Conservation (phyloP, 2,329 filamentous ascomycete species). For the Phialophora verrucosa region DNA sequence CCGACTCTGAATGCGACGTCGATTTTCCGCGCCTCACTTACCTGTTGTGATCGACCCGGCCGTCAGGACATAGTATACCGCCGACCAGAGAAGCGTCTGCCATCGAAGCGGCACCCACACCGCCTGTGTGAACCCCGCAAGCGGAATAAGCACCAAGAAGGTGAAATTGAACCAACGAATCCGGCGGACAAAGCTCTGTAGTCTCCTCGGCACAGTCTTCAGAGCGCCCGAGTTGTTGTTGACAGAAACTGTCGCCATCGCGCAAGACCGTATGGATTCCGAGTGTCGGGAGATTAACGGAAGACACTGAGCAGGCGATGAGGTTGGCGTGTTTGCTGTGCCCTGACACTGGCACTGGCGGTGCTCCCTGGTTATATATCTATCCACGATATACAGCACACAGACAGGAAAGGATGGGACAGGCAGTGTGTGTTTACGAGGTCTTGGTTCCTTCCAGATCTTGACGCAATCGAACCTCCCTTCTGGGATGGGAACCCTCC, state of each 20-base stretch:
- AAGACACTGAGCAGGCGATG: no score
- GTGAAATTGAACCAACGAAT: conserved; percentile 77
- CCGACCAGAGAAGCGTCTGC: conserved; percentile 74
- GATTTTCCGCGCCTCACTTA: not conserved
- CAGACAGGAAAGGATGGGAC: no score
- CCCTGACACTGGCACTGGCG: no score
- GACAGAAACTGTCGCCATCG: not conserved
- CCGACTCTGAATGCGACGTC: no score
- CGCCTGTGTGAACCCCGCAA: conserved; percentile 73
- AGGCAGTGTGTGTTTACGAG: not conserved
- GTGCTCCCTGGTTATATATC: no score
- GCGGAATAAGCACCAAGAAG: conserved; percentile 77
- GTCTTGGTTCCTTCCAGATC: not conserved
- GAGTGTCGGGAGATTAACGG: not conserved
- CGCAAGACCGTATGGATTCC: not conserved
- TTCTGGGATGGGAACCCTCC: not conserved
- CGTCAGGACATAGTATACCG: conserved; percentile 82
- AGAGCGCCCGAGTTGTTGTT: not conserved
- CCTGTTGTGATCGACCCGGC: conserved; percentile 79
- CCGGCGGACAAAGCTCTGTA: not conserved
- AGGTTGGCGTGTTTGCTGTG: no score
- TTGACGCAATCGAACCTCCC: not conserved
- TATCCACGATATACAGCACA: no score
- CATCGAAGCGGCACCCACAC: conserved; percentile 77
- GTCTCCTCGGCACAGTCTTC: not conserved